Evolutionary conservation across 371 early-diverging fungal genomes (phyloP), one percentile per base, ranked within the genome.

Genomic region (Smittium culicis): DNA sequence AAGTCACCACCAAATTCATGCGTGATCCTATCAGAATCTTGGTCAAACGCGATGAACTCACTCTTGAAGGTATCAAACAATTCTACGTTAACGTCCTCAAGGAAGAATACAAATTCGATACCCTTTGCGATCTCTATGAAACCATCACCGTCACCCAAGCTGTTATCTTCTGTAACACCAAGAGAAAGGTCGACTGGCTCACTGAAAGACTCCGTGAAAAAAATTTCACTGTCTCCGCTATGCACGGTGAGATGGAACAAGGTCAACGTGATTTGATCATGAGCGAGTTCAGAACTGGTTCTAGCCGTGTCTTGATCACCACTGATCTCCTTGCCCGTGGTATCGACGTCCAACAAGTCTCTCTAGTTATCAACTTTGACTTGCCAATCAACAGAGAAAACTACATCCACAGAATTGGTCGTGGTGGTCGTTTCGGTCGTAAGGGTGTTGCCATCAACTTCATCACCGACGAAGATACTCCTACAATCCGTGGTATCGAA

Each of bases 11-110:
- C 69, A 92, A 96, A 72, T 98, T 99, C 74, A 98, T 99, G 91
- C 86, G 86, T 54, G 92, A 98, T 71, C 99, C 99, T 32, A 88
- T 99, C 70, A 88, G 96, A 66, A 97, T 99, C 69, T 86, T 99
- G 68, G 96, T 99, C 68, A 99, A 99, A 88, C 94, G 97, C 81
- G 99, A 99, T 81, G 99, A 99, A 79, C 85, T 99, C 80, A 99
- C 99, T n/a, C 81, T 99, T 54, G 99, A 99, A 82, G 99, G 99
- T 70, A 99, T 99, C 78, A 94, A 95, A 75, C 99, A 99, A 77
- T 99, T 97, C 85, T 99, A 90, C 81, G 91, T 99, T 20, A 88
- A 93, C 55, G 92, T 99, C 14, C 99, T 97, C 76, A 85, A 86
- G 75, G 94, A 92, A 79, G 96, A 91, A 74, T 94, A 88, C 93